Evolutionary conservation across 2,329 filamentous ascomycete genomes (phyloP), one percentile per base, ranked within the genome.

Genomic region (Fusarium nematophilum): DNA sequence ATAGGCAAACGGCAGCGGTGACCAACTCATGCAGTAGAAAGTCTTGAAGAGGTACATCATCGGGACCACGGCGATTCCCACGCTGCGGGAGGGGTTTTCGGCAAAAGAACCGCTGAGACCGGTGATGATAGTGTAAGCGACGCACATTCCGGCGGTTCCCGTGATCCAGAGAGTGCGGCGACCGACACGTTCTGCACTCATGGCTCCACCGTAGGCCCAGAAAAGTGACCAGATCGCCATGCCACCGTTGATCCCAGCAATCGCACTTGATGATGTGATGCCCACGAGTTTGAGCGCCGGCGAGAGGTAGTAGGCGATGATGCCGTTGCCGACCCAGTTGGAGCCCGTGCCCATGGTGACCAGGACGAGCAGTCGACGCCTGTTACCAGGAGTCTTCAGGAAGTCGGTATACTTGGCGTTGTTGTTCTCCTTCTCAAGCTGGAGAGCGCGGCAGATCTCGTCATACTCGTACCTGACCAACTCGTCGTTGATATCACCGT

Each of bases 261-360:
- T 62, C 0, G 57, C 45, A 9, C 37, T 53, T 0, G 63, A 31
- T 2, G 42, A 39, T 0, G 49, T 66, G 1, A 65, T 65, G 0
- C 61, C 61, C 2, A 65, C 58, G 1, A 54, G 44, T 2, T 65
- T 62, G 11, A 51, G 82, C 54, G 89, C 79, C 36, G 79, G 76
- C 38, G 84, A 83, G 53, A 86, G 83, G 67, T 89, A 89, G 70
- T 89, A 88, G 42, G 80, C 83, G 61, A 89, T 84, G 4, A 89
- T 75, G 9, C 83, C 86, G 65, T 89, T 89, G 29, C 87, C 86
- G 40, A 81, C 84, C 75, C 86, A 89, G 71, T 89, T 86, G 0
- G 84, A 87, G 61, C 88, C 86, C 54, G 88, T 73, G 53, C 85
- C 86, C n/a, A 89, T 78, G 0, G 84, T 86, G 26, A 87, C 71